These are phyloP conservation scores for Stemphylium vesicarium DNA, from an alignment of 2,329 filamentous ascomycete genomes.

Conservation along the genomic window DNA sequence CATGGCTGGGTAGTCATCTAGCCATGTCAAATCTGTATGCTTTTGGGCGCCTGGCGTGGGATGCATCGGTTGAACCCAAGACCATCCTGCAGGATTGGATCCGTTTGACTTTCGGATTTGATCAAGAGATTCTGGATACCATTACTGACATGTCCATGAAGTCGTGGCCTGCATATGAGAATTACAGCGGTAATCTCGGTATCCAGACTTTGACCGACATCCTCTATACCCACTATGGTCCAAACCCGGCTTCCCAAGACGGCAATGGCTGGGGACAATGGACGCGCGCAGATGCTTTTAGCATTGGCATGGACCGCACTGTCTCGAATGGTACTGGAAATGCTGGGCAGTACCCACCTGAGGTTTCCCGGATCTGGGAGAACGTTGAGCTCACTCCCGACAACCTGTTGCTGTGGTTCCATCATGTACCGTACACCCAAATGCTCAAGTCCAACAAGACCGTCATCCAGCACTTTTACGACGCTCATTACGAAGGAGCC, in stretches of 20 bases:
- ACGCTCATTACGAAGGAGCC: constrained; percentile 66
- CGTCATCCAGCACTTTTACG: constrained; percentile 71
- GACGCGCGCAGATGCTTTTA: constrained; percentile 67
- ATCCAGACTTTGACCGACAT: constrained; percentile 74
- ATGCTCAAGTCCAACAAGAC: constrained; percentile 67
- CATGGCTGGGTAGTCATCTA: constrained; percentile 73
- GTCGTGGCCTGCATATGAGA: constrained; percentile 75
- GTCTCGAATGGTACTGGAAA: constrained; percentile 70
- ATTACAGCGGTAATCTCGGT: constrained; percentile 73
- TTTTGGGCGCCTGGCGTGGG: constrained; percentile 71
- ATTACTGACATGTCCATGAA: constrained; percentile 69
- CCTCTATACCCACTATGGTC: constrained; percentile 70
- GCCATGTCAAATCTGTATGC: constrained; percentile 72
- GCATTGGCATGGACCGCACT: constrained; percentile 75
- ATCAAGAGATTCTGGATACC: constrained; percentile 62
- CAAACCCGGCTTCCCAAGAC: constrained; percentile 70
- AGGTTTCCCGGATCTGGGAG: constrained; percentile 66
- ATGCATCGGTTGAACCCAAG: constrained; percentile 59
- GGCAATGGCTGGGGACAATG: constrained; percentile 74
- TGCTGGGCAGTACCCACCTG: constrained; percentile 69
- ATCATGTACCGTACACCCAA: constrained; percentile 73
- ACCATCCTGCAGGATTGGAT: constrained; percentile 69
- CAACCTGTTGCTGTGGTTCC: constrained; percentile 74
- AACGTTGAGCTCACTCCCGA: constrained; percentile 69
- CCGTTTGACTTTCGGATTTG: constrained; percentile 68